Percentiles rank a stretch among this genome's conserved stretches.
phyloP scores from a whole-genome alignment of 2,329 filamentous ascomycete genomes.

The Exophiala lecanii-corni region DNA sequence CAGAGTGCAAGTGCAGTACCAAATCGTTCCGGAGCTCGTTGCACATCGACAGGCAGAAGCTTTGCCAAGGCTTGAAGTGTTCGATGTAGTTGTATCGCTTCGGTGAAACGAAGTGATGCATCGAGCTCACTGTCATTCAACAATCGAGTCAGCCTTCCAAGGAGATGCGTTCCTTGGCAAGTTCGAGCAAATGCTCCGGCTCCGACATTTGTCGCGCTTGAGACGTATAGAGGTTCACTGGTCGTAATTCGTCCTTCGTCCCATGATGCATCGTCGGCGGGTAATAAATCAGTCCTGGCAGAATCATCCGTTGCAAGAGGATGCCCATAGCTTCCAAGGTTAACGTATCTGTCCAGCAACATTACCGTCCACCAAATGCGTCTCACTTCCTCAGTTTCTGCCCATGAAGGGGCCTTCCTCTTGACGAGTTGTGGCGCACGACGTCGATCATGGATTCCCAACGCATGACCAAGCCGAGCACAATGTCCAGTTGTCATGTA shows the following conservation, averaged over 20 bases:
- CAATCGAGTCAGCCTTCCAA: constrained; percentile 32
- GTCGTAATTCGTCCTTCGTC: constrained; percentile 24
- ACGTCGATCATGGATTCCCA: constrained; percentile 25
- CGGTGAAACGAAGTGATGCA: constrained; percentile 29
- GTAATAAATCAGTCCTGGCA: constrained; percentile 23
- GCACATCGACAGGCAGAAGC: constrained; percentile 28
- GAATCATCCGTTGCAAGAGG: constrained; percentile 28
- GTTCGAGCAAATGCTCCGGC: constrained; percentile 33
- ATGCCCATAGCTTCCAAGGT: constrained; percentile 24
- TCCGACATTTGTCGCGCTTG: constrained; percentile 23
- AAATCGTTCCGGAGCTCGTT: constrained; percentile 22
- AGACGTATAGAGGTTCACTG: constrained; percentile 28
- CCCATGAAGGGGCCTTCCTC: constrained; percentile 22
- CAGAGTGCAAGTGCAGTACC: constrained; percentile 33
- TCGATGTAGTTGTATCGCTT: constrained; percentile 33
- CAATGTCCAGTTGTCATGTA: constrained; percentile 29
- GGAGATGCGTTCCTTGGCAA: constrained; percentile 33
- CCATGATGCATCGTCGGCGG: constrained; percentile 26
- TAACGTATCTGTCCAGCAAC: constrained; percentile 29
- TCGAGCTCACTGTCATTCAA: constrained; percentile 30
- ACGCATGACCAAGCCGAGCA: constrained; percentile 22
- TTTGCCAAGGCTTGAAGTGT: constrained; percentile 31
- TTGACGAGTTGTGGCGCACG: constrained; percentile 22
- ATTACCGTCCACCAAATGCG: constrained; percentile 29
- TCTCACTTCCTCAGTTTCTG: constrained; percentile 26